phyloP scores from a whole-genome alignment of 257 asterid species.

The Phtheirospermum japonicum region DNA sequence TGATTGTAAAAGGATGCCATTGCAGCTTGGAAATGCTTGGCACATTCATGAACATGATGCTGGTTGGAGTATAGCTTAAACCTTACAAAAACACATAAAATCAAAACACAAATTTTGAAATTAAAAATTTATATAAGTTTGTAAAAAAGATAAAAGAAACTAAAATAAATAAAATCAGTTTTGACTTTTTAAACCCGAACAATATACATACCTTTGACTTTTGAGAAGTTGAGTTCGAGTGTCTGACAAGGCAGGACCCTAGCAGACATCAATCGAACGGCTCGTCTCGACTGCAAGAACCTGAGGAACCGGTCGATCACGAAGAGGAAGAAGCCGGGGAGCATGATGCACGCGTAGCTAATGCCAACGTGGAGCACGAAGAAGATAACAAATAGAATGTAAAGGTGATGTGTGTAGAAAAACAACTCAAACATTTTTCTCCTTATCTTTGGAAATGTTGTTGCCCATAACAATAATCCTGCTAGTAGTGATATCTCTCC shows the following conservation, averaged over 20 bases:
- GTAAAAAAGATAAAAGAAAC: too few relatives aligned
- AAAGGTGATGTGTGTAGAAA: slow-evolving; percentile 63
- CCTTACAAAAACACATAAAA: slow-evolving; percentile 21
- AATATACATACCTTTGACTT: slow-evolving; percentile 37
- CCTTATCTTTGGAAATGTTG: slow-evolving; percentile 55
- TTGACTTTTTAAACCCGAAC: too few relatives aligned
- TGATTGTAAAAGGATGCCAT: slow-evolving; percentile 77
- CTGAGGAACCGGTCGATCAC: slow-evolving; percentile 56
- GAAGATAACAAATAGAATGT: slow-evolving; percentile 57
- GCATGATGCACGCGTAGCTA: slow-evolving; percentile 39
- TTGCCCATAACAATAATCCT: slow-evolving; percentile 55
- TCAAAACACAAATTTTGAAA: background rate
- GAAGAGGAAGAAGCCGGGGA: slow-evolving; percentile 78
- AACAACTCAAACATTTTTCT: slow-evolving; percentile 69
- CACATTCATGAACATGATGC: slow-evolving; percentile 55
- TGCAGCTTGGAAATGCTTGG: slow-evolving; percentile 63
- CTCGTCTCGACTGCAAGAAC: slow-evolving; percentile 56
- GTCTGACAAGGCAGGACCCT: slow-evolving; percentile 49
- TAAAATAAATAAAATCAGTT: too few relatives aligned
- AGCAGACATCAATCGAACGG: slow-evolving; percentile 47
- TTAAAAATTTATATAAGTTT: too few relatives aligned
- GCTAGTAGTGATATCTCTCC: slow-evolving; percentile 60
- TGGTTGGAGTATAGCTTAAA: slow-evolving; percentile 49
- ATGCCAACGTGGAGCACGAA: slow-evolving; percentile 57
- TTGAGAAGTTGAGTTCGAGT: slow-evolving; percentile 63